phyloP scores from a whole-genome alignment of 2,329 filamentous ascomycete genomes.

The Monosporascus sp. region DNA sequence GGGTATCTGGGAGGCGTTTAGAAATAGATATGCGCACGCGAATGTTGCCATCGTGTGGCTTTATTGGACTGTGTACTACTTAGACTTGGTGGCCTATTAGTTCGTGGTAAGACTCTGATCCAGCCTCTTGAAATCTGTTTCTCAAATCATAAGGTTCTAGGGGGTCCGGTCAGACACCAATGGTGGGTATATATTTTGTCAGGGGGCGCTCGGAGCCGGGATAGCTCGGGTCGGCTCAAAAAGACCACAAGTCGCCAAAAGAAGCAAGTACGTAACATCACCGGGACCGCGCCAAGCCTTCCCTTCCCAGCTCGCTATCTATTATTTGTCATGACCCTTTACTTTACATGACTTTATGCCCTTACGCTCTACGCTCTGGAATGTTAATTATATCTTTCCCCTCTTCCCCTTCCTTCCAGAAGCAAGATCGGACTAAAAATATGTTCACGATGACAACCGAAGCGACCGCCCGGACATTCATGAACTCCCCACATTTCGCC shows the following conservation, averaged over 20 bases:
- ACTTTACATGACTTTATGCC: accelerated
- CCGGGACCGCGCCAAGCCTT: background rate
- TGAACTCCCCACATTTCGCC: conserved; percentile 72
- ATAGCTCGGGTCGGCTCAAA: background rate
- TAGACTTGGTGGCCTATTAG: no score
- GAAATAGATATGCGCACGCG: conserved; percentile 30
- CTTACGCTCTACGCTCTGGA: no score
- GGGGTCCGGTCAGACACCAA: no score
- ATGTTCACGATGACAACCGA: conserved; percentile 56
- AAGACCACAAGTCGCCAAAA: background rate
- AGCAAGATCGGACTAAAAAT: background rate
- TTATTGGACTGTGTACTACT: no score
- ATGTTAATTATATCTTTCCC: no score
- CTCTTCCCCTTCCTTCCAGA: no score
- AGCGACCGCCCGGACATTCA: conserved; percentile 70
- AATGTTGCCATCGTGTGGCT: conserved; percentile 40
- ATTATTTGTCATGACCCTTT: conserved; percentile 9
- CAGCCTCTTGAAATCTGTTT: background rate
- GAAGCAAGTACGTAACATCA: background rate
- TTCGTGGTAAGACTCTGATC: no score
- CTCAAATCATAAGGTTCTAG: background rate
- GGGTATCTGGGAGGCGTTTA: background rate
- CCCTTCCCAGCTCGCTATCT: conserved; percentile 2
- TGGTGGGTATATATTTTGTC: background rate
- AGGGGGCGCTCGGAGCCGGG: background rate